These are phyloP conservation scores for Cyclostephanos tholiformis DNA, from an alignment of 108 stramenopile species.

Conservation along the genomic window DNA sequence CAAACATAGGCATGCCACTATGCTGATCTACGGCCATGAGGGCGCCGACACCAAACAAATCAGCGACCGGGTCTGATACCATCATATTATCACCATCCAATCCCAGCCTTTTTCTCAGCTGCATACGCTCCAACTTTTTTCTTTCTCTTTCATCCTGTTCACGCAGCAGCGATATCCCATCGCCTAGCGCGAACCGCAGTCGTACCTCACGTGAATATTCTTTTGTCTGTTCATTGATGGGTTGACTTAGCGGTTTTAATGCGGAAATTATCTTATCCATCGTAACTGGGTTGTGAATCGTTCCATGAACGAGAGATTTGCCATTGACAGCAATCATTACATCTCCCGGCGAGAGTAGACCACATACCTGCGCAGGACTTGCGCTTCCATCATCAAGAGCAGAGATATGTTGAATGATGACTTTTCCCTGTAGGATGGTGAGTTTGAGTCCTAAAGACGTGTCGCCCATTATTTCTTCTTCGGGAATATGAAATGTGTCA, in stretches of 20 bases:
- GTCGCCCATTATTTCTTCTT: slow-evolving; percentile 73
- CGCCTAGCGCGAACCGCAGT: slow-evolving; percentile 67
- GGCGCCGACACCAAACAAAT: slow-evolving; percentile 59
- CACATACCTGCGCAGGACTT: slow-evolving; percentile 79
- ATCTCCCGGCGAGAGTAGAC: slow-evolving; percentile 74
- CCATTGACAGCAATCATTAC: slow-evolving; percentile 73
- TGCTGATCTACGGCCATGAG: slow-evolving; percentile 87
- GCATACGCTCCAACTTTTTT: slow-evolving; percentile 23
- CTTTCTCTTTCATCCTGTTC: slow-evolving; percentile 51
- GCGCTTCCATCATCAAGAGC: slow-evolving; percentile 74
- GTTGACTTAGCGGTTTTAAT: slow-evolving; percentile 72
- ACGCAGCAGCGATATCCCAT: slow-evolving; percentile 56
- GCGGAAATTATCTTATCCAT: slow-evolving; percentile 69
- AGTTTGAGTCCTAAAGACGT: slow-evolving; percentile 84
- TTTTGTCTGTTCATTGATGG: slow-evolving; percentile 46
- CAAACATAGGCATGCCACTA: slow-evolving; percentile 69
- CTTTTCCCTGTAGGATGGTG: slow-evolving; percentile 69
- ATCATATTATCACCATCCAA: slow-evolving; percentile 21
- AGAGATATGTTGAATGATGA: slow-evolving; percentile 81
- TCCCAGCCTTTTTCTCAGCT: slow-evolving; percentile 34
- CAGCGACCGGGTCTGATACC: slow-evolving; percentile 44
- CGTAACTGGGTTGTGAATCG: slow-evolving; percentile 52
- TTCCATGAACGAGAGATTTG: slow-evolving; percentile 57
- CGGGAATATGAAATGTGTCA: slow-evolving; percentile 24
- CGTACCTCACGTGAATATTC: slow-evolving; percentile 59